A percentile compares a stretch with the other conserved stretches of the same genome.
Conservation (phyloP, 2,329 filamentous ascomycete species). For the Ophiocordyceps unilateralis region DNA sequence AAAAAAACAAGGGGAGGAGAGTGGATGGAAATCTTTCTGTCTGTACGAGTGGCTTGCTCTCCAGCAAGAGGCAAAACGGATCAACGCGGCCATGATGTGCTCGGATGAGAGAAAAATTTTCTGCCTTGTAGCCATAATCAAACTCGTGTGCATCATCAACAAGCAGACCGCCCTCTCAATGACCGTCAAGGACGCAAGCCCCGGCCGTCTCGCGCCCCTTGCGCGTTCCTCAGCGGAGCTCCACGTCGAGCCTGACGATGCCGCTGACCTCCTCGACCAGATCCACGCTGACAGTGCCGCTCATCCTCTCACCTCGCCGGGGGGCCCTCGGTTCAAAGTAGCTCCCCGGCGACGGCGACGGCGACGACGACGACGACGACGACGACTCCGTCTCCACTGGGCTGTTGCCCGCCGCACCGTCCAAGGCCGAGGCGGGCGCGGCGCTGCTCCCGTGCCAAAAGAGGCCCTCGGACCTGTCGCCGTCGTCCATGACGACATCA, state of each 20-base stretch:
- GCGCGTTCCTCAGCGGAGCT: conserved; percentile 9
- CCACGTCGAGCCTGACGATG: conserved; percentile 20
- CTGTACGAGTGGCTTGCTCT: too few relatives aligned
- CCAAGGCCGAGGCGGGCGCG: conserved; percentile 3
- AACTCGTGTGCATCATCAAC: neutral
- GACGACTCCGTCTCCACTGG: conserved; percentile 1
- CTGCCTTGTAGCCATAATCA: neutral
- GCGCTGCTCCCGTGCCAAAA: too few relatives aligned
- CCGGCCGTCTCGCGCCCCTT: neutral
- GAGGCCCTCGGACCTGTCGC: too few relatives aligned
- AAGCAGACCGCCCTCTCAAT: neutral
- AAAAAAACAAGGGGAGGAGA: too few relatives aligned
- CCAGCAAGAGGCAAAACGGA: too few relatives aligned
- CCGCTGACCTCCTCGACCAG: conserved; percentile 18
- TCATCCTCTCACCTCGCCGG: conserved; percentile 5
- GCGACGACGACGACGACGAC: neutral
- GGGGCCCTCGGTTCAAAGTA: conserved; percentile 1
- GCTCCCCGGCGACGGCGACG: conserved; percentile 1
- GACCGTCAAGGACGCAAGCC: neutral
- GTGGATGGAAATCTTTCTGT: too few relatives aligned
- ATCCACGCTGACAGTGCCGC: conserved; percentile 10
- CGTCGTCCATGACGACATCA: conserved; percentile 12
- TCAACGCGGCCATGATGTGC: too few relatives aligned
- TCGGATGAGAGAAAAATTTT: neutral
- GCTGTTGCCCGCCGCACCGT: conserved; percentile 3